Evolutionary conservation across 306 rosid genomes (phyloP).

Genomic region (Crataegus laevigata): DNA sequence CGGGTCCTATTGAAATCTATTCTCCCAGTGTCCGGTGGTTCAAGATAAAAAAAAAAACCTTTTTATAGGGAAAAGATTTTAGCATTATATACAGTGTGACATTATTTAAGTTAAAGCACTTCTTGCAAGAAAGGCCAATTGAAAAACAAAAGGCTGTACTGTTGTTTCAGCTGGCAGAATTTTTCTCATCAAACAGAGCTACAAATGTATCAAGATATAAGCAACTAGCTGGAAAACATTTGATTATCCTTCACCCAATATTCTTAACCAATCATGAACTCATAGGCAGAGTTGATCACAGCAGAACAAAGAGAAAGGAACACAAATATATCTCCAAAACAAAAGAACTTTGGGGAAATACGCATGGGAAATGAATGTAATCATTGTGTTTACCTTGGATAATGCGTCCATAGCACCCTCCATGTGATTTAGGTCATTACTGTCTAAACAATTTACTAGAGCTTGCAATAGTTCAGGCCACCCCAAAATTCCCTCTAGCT

Average conservation of each 20-base stretch:
- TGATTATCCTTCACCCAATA: not conserved
- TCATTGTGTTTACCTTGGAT: conserved; percentile 59
- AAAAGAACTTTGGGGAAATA: not conserved
- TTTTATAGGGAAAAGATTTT: not conserved
- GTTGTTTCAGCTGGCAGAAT: not conserved
- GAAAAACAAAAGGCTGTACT: not conserved
- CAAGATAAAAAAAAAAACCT: not conserved
- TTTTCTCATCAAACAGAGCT: not conserved
- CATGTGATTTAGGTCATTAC: conserved; percentile 85
- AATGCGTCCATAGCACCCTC: conserved; percentile 99
- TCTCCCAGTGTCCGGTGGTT: not conserved
- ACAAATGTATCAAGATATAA: not conserved
- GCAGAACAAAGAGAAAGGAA: not conserved
- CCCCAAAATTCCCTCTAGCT: conserved; percentile 69
- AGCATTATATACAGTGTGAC: not conserved
- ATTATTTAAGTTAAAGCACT: not conserved
- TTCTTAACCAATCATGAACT: not conserved
- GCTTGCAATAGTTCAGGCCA: conserved; percentile 98
- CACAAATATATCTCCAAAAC: not conserved
- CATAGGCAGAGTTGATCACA: not conserved
- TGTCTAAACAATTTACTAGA: conserved; percentile 84
- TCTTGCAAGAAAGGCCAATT: not conserved
- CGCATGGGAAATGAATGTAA: not conserved
- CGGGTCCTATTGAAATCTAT: not conserved
- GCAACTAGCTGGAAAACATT: not conserved